A percentile compares a stretch with the other conserved stretches of the same genome.
phyloP scores from a whole-genome alignment of 768 basidiomycete genomes.

The Exidia glandulosa region DNA sequence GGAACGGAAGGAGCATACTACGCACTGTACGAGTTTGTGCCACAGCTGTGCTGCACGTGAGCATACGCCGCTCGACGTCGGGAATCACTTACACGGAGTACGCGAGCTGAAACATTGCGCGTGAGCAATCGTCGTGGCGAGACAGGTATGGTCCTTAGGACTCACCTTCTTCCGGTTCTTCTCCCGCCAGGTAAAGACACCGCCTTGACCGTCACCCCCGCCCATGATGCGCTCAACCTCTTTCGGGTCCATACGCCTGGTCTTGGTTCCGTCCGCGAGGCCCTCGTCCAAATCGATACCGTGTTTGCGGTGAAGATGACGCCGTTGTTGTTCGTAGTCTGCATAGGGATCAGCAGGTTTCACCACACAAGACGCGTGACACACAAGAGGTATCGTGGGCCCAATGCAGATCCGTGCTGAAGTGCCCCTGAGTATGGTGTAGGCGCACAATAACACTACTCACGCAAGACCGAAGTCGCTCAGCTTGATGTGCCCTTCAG shows the following conservation, averaged over 20 bases:
- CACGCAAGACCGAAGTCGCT: constrained; percentile 94
- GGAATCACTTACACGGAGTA: constrained; percentile 73
- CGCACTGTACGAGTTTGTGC: constrained; percentile 77
- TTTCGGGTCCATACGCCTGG: constrained; percentile 67
- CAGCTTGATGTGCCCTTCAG: constrained; percentile 85
- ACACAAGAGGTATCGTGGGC: constrained; percentile 89
- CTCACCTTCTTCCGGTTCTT: constrained; percentile 79
- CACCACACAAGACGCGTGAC: constrained; percentile 10
- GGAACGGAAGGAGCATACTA: constrained; percentile 9
- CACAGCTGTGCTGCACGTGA: constrained; percentile 46
- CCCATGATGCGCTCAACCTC: constrained; percentile 81
- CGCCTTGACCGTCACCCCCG: constrained; percentile 60
- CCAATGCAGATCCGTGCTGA: constrained; percentile 88
- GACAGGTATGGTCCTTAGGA: neutral
- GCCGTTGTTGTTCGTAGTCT: constrained; percentile 93
- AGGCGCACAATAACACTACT: constrained; percentile 26
- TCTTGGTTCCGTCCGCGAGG: constrained; percentile 56
- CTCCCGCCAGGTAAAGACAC: constrained; percentile 92
- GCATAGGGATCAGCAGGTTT: constrained; percentile 8
- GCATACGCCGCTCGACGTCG: neutral
- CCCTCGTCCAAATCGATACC: constrained; percentile 90
- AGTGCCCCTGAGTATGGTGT: neutral
- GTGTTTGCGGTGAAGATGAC: constrained; percentile 80
- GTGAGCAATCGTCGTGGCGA: neutral
- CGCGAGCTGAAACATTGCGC: constrained; percentile 43